Conservation (phyloP, 441 rosid species). For the California macrophylla region DNA sequence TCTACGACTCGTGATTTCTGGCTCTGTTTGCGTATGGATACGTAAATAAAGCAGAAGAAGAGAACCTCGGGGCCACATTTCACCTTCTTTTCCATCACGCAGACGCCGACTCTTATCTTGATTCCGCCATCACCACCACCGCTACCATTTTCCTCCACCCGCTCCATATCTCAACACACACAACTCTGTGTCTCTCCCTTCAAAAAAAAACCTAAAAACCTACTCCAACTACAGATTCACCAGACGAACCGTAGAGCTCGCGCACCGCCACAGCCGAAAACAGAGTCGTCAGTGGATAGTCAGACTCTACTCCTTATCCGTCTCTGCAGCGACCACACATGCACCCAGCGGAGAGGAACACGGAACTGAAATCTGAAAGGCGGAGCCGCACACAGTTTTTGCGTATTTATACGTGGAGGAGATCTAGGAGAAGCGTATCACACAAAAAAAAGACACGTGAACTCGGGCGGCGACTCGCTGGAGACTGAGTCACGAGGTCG, state of each 20-base stretch:
- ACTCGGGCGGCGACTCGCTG: not conserved
- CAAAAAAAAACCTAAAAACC: not conserved
- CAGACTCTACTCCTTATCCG: not conserved
- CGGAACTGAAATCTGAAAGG: not conserved
- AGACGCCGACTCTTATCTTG: slow-evolving; percentile 84
- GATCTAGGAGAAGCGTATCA: not conserved
- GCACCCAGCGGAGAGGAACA: not conserved
- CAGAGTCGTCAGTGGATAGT: not conserved
- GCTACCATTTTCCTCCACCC: not conserved
- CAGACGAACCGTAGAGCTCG: not conserved
- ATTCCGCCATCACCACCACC: slow-evolving; percentile 5
- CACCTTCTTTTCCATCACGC: slow-evolving; percentile 99
- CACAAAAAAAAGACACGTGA: not conserved
- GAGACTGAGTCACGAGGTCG: not conserved
- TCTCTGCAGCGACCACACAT: not conserved
- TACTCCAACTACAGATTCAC: not conserved
- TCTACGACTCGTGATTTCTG: not conserved
- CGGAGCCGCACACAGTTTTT: not conserved
- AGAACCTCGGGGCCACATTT: slow-evolving; percentile 76
- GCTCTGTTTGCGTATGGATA: slow-evolving; percentile 2
- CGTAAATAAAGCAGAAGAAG: slow-evolving; percentile 22
- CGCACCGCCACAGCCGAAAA: not conserved
- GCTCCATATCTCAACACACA: not conserved
- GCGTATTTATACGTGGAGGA: not conserved
- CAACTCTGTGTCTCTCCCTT: not conserved